These are phyloP conservation scores for Candida stauntonica DNA, from an alignment of 805 yeast species.

Conservation along the genomic window DNA sequence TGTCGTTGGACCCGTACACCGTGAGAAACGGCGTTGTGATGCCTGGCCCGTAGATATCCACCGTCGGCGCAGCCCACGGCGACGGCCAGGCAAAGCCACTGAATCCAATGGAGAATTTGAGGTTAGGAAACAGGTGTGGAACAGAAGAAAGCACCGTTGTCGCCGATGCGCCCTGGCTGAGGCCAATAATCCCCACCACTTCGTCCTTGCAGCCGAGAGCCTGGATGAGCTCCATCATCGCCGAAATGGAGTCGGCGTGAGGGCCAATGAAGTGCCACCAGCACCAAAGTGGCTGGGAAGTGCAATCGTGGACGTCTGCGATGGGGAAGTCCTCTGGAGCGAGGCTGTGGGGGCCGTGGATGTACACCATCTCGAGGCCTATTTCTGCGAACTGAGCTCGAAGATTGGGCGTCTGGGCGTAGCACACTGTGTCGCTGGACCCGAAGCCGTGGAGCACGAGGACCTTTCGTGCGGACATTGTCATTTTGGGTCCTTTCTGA, in stretches of 20 bases:
- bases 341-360: slow-evolving; percentile 3
- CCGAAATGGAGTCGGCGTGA: not conserved
- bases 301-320: slow-evolving; percentile 5
- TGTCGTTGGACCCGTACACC: slow-evolving; percentile 13
- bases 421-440: slow-evolving; percentile 1
- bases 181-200: slow-evolving; percentile 11
- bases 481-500: too few relatives aligned
- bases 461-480: slow-evolving; percentile 1
- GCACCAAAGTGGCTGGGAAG: slow-evolving; percentile 1
- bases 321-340: slow-evolving; percentile 6
- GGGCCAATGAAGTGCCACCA: slow-evolving; percentile 9
- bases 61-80: not conserved
- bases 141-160: slow-evolving; percentile 1
- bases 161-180: slow-evolving; percentile 10
- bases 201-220: not conserved
- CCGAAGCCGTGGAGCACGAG: slow-evolving; percentile 8
- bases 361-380: slow-evolving; percentile 5
- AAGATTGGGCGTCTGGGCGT: slow-evolving; percentile 2
- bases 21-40: slow-evolving; percentile 13
- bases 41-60: slow-evolving; percentile 3
- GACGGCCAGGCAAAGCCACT: slow-evolving; percentile 9
- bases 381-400: not conserved
- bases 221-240: not conserved
- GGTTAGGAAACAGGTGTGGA: slow-evolving; percentile 4
- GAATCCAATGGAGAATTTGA: slow-evolving; percentile 7